phyloP scores from a whole-genome alignment of 768 basidiomycete genomes.

The Polyporus arcularius region DNA sequence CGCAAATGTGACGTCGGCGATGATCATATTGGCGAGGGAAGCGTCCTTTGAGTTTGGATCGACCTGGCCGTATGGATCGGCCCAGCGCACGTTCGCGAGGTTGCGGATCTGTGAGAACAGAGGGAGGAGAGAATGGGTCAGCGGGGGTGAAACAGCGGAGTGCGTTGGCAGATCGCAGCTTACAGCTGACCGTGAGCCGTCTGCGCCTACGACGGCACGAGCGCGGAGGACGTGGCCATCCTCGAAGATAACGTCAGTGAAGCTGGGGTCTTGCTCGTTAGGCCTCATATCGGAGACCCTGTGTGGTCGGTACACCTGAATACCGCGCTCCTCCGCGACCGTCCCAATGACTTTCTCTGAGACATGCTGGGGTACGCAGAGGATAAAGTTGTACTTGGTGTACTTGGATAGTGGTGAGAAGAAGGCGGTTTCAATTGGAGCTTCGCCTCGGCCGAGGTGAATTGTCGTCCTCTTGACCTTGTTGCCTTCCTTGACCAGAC shows the following conservation, averaged over 20 bases:
- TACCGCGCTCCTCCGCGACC: constrained; percentile 33
- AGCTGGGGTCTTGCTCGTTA: constrained; percentile 28
- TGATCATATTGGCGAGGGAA: constrained; percentile 40
- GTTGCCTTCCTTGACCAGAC: constrained; percentile 39
- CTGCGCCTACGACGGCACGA: constrained; percentile 52
- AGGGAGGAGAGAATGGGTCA: not conserved
- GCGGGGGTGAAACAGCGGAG: not conserved
- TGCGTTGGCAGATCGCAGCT: constrained; percentile 9
- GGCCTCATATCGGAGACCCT: constrained; percentile 41
- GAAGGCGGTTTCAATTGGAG: constrained; percentile 29
- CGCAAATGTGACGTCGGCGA: constrained; percentile 49
- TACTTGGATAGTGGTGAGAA: constrained; percentile 39
- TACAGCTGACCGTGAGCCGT: constrained; percentile 50
- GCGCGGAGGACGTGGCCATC: constrained; percentile 44
- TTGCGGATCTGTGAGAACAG: constrained; percentile 40
- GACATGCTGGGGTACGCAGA: constrained; percentile 45
- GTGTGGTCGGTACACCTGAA: constrained; percentile 38
- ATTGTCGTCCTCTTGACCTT: constrained; percentile 31
- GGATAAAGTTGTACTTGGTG: constrained; percentile 45
- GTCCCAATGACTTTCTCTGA: constrained; percentile 45
- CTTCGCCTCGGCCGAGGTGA: constrained; percentile 30
- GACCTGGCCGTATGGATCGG: constrained; percentile 40
- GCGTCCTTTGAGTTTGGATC: constrained; percentile 26
- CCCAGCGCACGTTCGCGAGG: constrained; percentile 42
- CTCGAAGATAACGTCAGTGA: constrained; percentile 48